phyloP scores from a whole-genome alignment of 345 rosid genomes.

The Noccaea caerulescens region DNA sequence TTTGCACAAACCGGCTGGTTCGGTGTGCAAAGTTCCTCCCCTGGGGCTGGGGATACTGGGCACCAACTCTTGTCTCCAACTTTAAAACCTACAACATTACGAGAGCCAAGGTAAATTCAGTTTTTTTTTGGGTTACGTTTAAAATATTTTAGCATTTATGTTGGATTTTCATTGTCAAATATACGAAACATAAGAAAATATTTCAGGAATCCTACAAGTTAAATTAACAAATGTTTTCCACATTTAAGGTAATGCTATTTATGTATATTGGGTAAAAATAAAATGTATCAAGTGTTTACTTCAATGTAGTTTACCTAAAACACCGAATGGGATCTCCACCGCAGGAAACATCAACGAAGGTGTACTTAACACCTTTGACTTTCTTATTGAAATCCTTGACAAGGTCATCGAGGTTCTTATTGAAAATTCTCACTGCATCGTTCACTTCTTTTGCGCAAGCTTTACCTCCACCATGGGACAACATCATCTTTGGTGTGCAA shows the following conservation, averaged over 20 bases:
- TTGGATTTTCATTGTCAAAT: conserved; percentile 5
- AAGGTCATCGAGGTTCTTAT: conserved; percentile 31
- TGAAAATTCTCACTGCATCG: conserved; percentile 40
- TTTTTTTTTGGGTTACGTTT: neutral
- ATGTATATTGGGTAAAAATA: neutral
- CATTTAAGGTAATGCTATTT: neutral
- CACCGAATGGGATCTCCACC: neutral
- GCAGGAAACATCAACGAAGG: conserved; percentile 33
- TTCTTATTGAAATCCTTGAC: conserved; percentile 36
- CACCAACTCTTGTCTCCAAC: conserved; percentile 42
- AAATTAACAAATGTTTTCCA: neutral
- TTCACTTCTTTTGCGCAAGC: conserved; percentile 36
- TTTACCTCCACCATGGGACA: conserved; percentile 14
- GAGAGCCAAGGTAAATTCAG: neutral
- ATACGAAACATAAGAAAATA: neutral
- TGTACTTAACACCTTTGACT: conserved; percentile 36
- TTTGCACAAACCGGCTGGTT: conserved; percentile 42
- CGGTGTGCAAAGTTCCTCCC: conserved; percentile 42
- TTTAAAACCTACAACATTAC: conserved; percentile 37
- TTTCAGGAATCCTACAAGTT: neutral
- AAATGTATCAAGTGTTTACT: neutral
- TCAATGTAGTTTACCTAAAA: conserved; percentile 31
- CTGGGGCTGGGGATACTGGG: conserved; percentile 11
- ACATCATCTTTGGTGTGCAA: conserved; percentile 35
- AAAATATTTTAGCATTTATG: neutral